Evolutionary conservation across 2,329 filamentous ascomycete species (phyloP).

Genomic region (Claviceps pusilla): DNA sequence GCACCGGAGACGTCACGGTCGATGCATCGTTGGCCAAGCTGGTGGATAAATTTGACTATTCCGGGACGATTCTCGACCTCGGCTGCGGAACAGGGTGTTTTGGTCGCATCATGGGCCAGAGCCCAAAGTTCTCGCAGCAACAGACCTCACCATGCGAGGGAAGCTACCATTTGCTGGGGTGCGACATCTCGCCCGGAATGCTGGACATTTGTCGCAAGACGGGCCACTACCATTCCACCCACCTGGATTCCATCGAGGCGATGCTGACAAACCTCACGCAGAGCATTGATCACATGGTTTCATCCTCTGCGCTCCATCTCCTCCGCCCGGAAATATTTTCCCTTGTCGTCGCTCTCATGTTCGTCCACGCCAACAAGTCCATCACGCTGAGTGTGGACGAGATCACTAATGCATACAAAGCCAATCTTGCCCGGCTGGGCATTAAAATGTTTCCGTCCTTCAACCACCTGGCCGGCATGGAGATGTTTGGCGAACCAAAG

Average conservation of each 20-base stretch:
- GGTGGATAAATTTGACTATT: background rate
- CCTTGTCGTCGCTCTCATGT: background rate
- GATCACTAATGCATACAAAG: background rate
- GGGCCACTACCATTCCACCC: background rate
- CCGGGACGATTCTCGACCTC: background rate
- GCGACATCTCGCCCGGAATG: conserved; percentile 1
- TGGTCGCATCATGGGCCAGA: background rate
- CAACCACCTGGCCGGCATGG: background rate
- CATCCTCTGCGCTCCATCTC: background rate
- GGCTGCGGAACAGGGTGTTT: background rate
- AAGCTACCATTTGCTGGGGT: background rate
- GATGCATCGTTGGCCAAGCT: background rate
- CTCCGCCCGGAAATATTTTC: background rate
- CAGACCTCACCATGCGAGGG: background rate
- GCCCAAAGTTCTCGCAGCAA: background rate
- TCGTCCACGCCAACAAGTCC: background rate
- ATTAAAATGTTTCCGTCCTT: background rate
- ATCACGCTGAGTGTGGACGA: conserved; percentile 1
- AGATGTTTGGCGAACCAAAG: background rate
- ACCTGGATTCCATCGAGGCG: background rate
- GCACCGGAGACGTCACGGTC: background rate
- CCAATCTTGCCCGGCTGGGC: background rate
- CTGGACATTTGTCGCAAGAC: background rate
- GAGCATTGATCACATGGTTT: background rate
- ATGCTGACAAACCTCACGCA: background rate